These are phyloP conservation scores for Phylloporus sp. DNA, from an alignment of 768 basidiomycete species.

Conservation along the genomic window DNA sequence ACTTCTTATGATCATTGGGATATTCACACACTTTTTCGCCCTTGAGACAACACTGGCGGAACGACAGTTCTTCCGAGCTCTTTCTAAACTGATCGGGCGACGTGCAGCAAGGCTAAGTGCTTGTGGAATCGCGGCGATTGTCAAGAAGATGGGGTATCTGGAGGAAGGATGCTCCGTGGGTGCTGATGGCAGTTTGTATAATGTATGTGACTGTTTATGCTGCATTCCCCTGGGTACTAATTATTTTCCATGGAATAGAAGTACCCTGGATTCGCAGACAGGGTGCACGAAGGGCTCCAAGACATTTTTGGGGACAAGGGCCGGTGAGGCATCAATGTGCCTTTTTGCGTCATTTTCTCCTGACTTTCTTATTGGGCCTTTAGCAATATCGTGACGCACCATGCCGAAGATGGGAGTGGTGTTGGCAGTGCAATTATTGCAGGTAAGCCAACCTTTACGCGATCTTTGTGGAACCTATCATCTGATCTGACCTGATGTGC, in stretches of 20 bases:
- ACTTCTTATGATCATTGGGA: constrained; percentile 92
- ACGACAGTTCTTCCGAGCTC: constrained; percentile 93
- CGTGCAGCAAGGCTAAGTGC: constrained; percentile 89
- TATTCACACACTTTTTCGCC: constrained; percentile 96
- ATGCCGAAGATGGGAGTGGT: constrained; percentile 62
- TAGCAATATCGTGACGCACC: constrained; percentile 38
- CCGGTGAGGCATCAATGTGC: constrained; percentile 46
- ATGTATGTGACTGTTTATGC: constrained; percentile 48
- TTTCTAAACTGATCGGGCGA: constrained; percentile 84
- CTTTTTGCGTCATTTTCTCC: neutral
- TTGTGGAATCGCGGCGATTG: constrained; percentile 96
- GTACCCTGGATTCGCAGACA: constrained; percentile 94
- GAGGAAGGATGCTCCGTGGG: constrained; percentile 89
- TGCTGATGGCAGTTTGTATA: constrained; percentile 94
- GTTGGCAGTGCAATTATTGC: constrained; percentile 98
- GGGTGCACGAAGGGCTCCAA: constrained; percentile 86
- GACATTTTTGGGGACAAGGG: constrained; percentile 98
- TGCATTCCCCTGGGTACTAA: constrained; percentile 1
- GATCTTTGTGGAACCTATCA: neutral
- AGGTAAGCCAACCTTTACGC: constrained; percentile 37
- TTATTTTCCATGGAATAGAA: constrained; percentile 50
- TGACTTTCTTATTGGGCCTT: constrained; percentile 23
- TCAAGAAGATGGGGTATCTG: constrained; percentile 89
- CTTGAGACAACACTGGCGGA: constrained; percentile 95
- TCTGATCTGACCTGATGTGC: constrained; percentile 1